These are phyloP conservation scores for Pseudogymnoascus sp. DNA, from an alignment of 2,329 filamentous ascomycete species.

Conservation along the genomic window DNA sequence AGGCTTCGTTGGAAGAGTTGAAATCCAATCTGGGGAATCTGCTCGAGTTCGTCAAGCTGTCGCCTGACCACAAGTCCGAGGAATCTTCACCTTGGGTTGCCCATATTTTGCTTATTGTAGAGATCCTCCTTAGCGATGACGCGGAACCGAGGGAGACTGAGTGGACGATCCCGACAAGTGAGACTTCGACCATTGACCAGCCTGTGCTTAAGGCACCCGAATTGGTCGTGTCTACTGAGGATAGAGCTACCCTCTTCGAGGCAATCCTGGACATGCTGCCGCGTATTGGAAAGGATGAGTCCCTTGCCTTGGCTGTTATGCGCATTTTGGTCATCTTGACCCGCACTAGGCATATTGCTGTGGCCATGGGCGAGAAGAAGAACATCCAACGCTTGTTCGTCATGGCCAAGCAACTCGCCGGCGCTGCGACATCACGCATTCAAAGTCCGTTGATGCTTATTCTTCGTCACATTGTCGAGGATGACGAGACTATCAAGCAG, in stretches of 20 bases:
- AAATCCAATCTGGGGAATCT: slow-evolving; percentile 69
- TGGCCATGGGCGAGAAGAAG: slow-evolving; percentile 71
- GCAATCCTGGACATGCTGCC: slow-evolving; percentile 76
- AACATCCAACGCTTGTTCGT: slow-evolving; percentile 86
- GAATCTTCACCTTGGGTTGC: slow-evolving; percentile 89
- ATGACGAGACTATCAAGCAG: slow-evolving; percentile 81
- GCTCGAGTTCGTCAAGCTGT: slow-evolving; percentile 67
- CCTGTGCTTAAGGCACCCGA: slow-evolving; percentile 52
- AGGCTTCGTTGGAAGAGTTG: slow-evolving; percentile 62
- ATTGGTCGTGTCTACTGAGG: slow-evolving; percentile 51
- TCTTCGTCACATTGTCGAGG: slow-evolving; percentile 86
- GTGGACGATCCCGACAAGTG: slow-evolving; percentile 52
- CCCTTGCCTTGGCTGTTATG: slow-evolving; percentile 71
- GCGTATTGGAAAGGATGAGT: slow-evolving; percentile 77
- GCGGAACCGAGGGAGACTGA: slow-evolving; percentile 66
- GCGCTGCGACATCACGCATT: slow-evolving; percentile 66
- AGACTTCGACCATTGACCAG: slow-evolving; percentile 41
- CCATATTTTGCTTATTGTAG: slow-evolving; percentile 79
- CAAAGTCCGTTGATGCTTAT: slow-evolving; percentile 61
- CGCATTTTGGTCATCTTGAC: slow-evolving; percentile 84
- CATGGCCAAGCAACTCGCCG: slow-evolving; percentile 87
- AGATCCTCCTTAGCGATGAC: slow-evolving; percentile 84
- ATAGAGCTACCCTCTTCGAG: slow-evolving; percentile 64
- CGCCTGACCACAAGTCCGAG: slow-evolving; percentile 57
- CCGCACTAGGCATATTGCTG: slow-evolving; percentile 64